Conservation (phyloP, 2,329 filamentous ascomycete species). For the Colletotrichum viniferum region DNA sequence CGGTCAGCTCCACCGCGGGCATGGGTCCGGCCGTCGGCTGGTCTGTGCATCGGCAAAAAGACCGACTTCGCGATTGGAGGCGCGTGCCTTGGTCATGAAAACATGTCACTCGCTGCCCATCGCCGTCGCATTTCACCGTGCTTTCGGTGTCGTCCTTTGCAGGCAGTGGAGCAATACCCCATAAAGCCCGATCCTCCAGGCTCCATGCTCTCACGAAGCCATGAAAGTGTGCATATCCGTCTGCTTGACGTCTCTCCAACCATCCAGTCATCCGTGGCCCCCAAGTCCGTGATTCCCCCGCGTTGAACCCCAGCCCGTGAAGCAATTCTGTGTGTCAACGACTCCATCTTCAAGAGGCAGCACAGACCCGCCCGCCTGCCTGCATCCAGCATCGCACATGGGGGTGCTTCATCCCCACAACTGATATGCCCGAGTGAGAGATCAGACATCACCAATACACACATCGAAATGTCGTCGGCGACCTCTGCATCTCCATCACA, state of each 20-base stretch:
- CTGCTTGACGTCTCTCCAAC: neutral
- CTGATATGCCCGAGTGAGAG: neutral
- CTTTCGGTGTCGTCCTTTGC: neutral
- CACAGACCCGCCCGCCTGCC: neutral
- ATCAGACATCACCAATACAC: neutral
- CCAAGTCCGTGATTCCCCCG: neutral
- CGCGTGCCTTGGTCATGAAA: neutral
- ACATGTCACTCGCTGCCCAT: neutral
- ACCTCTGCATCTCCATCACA: neutral
- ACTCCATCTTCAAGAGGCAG: neutral
- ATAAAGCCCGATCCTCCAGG: neutral
- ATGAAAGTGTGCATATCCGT: neutral
- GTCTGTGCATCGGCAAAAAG: neutral
- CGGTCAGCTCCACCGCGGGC: neutral
- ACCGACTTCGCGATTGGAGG: neutral
- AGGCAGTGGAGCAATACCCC: neutral
- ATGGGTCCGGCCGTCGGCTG: neutral
- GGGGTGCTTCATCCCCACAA: slow-evolving; percentile 2
- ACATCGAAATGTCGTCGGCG: neutral
- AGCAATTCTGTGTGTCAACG: slow-evolving; percentile 8
- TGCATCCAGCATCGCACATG: neutral
- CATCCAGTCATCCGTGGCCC: neutral
- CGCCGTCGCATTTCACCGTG: neutral
- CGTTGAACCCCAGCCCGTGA: neutral
- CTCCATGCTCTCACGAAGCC: neutral